Evolutionary conservation across 768 basidiomycete genomes (phyloP).

Genomic region (Botryobasidium botryosum): DNA sequence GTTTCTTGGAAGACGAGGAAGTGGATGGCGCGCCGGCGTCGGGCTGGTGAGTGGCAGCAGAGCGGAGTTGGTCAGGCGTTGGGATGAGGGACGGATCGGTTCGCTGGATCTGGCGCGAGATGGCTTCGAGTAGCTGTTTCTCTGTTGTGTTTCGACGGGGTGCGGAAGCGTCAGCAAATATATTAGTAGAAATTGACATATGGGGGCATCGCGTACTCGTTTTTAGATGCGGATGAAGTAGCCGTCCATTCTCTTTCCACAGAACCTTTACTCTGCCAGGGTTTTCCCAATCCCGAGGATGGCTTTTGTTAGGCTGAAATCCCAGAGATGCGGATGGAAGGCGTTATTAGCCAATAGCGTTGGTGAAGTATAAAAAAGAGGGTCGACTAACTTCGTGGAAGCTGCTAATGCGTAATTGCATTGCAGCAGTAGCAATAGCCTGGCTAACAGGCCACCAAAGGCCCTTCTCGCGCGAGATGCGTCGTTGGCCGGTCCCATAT

Average conservation of each 20-base stretch:
- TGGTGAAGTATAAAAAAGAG: background rate
- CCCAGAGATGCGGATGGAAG: background rate
- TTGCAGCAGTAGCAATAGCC: conserved; percentile 77
- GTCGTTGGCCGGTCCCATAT: conserved; percentile 64
- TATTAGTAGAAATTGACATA: conserved; percentile 1
- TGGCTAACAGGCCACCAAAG: conserved; percentile 94
- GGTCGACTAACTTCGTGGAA: conserved; percentile 57
- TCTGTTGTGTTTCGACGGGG: conserved; percentile 28
- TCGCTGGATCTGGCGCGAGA: conserved; percentile 55
- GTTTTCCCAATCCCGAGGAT: conserved; percentile 97
- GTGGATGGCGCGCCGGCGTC: conserved; percentile 19
- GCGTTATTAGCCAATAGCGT: background rate
- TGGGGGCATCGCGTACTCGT: conserved; percentile 40
- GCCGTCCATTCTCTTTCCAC: conserved; percentile 64
- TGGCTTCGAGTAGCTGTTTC: conserved; percentile 60
- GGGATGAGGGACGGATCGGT: conserved; percentile 40
- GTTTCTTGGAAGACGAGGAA: conserved; percentile 21
- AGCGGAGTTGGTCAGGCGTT: conserved; percentile 13
- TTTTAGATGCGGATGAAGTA: conserved; percentile 50
- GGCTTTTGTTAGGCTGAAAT: conserved; percentile 54
- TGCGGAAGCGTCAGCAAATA: background rate
- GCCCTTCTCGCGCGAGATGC: conserved; percentile 60
- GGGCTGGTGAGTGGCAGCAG: conserved; percentile 16
- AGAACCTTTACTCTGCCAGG: conserved; percentile 88
- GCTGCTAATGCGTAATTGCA: conserved; percentile 54